Base-by-base conservation (phyloP, 768 basidiomycete genomes). In the Auricularia sp. region DNA sequence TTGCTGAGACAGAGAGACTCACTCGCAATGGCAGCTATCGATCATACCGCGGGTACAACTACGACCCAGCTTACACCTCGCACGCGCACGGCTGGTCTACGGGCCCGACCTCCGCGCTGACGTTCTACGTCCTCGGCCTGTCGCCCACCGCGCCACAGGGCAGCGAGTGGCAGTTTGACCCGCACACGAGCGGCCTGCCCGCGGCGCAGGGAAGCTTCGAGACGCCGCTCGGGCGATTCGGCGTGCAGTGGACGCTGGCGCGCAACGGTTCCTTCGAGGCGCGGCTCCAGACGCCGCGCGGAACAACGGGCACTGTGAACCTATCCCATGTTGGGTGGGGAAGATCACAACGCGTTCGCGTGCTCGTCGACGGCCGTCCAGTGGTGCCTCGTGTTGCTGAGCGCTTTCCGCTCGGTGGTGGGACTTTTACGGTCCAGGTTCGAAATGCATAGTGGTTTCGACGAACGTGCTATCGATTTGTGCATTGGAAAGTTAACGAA, bases 51-150 rank as follows among this genome's bases (percentile, higher is more conserved):
- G 84, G 84, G 3, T 85, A 85, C 74, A 81, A 82, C 71, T 77
- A 80, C 71, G 84, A 85, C 68, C 75, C 82, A 0, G 77, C 83
- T 0, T 85, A 84, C 71, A 85, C 82, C 7, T 82, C 80, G n/a
- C 83, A 85, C 69, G 73, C 82, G 1, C 84, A 85, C 68, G 83
- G 83, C 3, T 85, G 84, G 84, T 81, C 80, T 65, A 75, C 83
- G 0, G 84, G 83, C 0, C 82, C 84, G 0, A 85, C 84, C 0
- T 80, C 82, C 4, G 82, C 83, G 4, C 73, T 85, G 11, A 83
- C 83, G 2, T 82, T 81, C 72, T 84, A 83, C 69, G 77, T 85
- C 36, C 76, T 83, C 13, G 84, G 84, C n/a, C 73, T 85, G 11
- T 77, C 75, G 14, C 75, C 85, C 29, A 82, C 80, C 0, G 72